Conservation (phyloP, 1,139 yeast species). For the Hyphopichia fennica region DNA sequence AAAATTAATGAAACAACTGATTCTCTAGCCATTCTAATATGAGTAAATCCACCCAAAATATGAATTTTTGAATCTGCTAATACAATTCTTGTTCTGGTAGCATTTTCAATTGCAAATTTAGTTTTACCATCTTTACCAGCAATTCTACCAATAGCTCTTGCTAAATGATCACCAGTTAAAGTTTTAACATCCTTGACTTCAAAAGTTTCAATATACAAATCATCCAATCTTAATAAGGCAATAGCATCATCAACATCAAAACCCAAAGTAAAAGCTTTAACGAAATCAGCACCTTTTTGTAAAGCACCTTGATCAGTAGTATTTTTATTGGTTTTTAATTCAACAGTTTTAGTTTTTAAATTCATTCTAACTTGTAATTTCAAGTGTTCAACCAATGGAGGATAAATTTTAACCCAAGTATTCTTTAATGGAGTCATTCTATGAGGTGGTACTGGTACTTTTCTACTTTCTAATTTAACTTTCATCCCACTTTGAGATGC, state of each 20-base stretch:
- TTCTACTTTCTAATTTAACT: slow-evolving; percentile 82
- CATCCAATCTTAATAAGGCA: slow-evolving; percentile 90
- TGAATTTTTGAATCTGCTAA: slow-evolving; percentile 96
- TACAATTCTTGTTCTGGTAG: slow-evolving; percentile 96
- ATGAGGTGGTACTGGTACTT: slow-evolving; percentile 94
- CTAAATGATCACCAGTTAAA: slow-evolving; percentile 89
- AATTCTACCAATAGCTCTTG: slow-evolving; percentile 98
- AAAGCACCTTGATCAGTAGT: slow-evolving; percentile 92
- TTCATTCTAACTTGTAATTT: slow-evolving; percentile 97
- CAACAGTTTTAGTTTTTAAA: slow-evolving; percentile 78
- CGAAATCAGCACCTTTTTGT: slow-evolving; percentile 96
- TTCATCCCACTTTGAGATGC: slow-evolving; percentile 65
- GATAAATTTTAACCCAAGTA: slow-evolving; percentile 91
- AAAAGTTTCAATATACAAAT: slow-evolving; percentile 92
- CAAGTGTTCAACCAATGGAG: slow-evolving; percentile 92
- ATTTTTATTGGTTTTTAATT: slow-evolving; percentile 72
- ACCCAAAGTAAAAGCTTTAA: slow-evolving; percentile 92
- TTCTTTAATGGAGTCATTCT: slow-evolving; percentile 90
- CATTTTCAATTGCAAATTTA: slow-evolving; percentile 96
- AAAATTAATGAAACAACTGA: slow-evolving; percentile 91
- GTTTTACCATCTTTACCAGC: slow-evolving; percentile 99
- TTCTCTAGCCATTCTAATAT: slow-evolving; percentile 96
- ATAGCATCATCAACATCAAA: slow-evolving; percentile 97
- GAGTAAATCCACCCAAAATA: slow-evolving; percentile 94
- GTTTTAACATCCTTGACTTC: slow-evolving; percentile 97